These are phyloP conservation scores for Pterocarpus santalinus DNA, from an alignment of 306 rosid species.

Conservation along the genomic window DNA sequence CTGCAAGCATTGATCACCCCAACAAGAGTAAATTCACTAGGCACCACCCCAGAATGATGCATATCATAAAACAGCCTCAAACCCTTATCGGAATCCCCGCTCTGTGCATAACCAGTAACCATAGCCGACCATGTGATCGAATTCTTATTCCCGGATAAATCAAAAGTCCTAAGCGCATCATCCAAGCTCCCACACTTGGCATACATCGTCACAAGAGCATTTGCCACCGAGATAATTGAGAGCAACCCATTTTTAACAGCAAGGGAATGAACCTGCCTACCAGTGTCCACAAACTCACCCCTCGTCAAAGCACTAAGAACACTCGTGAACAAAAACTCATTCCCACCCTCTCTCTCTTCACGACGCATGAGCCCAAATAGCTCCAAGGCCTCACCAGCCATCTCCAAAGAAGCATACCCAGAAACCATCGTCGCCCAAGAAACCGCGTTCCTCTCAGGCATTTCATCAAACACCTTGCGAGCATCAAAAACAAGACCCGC, in stretches of 20 bases:
- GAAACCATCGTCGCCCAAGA: constrained; percentile 90
- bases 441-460: constrained; percentile 69
- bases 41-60: constrained; percentile 68
- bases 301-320: constrained; percentile 68
- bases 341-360: constrained; percentile 49
- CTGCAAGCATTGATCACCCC: constrained; percentile 86
- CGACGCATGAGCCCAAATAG: constrained; percentile 59
- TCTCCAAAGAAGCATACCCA: constrained; percentile 63
- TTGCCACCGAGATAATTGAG: constrained; percentile 66
- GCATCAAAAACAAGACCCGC: constrained; percentile 63
- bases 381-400: constrained; percentile 62
- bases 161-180: constrained; percentile 73
- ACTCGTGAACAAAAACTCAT: constrained; percentile 69
- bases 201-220: constrained; percentile 89
- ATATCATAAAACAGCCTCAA: constrained; percentile 66
- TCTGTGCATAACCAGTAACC: constrained; percentile 80
- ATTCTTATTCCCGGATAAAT: constrained; percentile 65
- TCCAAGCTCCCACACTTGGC: constrained; percentile 80
- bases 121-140: constrained; percentile 93
- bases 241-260: constrained; percentile 69
- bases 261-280: constrained; percentile 81
- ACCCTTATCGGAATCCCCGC: constrained; percentile 74
- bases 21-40: constrained; percentile 76
- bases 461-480: constrained; percentile 77
- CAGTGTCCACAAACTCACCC: constrained; percentile 52